These are phyloP conservation scores for Flaveria sonorensis DNA, from an alignment of 129 eudicot genomes.

Conservation along the genomic window DNA sequence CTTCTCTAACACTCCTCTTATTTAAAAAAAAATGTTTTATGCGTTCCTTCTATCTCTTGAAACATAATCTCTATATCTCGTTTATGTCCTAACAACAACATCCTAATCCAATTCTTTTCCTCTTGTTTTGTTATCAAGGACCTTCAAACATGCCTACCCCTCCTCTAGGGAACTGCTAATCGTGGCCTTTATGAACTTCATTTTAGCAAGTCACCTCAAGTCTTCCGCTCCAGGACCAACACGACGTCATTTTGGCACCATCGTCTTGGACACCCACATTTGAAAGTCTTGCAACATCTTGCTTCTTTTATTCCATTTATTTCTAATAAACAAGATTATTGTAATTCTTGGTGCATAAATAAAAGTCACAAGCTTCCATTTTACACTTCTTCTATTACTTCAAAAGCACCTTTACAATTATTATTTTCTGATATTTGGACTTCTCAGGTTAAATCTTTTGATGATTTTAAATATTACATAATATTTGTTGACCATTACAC, in stretches of 20 bases:
- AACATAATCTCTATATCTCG: neutral
- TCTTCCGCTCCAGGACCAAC: neutral
- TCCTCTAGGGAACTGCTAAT: neutral
- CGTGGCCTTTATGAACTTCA: neutral
- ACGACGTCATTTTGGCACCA: neutral
- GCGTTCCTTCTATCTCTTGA: neutral
- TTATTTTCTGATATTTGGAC: neutral
- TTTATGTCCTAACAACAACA: neutral
- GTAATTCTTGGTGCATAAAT: neutral
- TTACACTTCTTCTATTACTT: neutral
- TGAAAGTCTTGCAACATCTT: neutral
- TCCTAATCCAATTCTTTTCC: neutral
- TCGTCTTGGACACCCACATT: neutral
- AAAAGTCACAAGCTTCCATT: neutral
- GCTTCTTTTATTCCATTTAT: neutral
- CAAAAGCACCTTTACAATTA: neutral
- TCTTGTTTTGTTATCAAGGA: neutral
- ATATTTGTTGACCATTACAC: neutral
- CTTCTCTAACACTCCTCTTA: neutral
- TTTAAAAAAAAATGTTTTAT: neutral
- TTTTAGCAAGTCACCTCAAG: neutral
- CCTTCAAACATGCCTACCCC: neutral
- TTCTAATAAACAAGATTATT: neutral
- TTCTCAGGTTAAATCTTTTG: neutral
- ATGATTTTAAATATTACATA: neutral